A percentile compares a stretch with the other conserved stretches of the same genome.
phyloP scores from a whole-genome alignment of 345 rosid species.

The Murraya paniculata region DNA sequence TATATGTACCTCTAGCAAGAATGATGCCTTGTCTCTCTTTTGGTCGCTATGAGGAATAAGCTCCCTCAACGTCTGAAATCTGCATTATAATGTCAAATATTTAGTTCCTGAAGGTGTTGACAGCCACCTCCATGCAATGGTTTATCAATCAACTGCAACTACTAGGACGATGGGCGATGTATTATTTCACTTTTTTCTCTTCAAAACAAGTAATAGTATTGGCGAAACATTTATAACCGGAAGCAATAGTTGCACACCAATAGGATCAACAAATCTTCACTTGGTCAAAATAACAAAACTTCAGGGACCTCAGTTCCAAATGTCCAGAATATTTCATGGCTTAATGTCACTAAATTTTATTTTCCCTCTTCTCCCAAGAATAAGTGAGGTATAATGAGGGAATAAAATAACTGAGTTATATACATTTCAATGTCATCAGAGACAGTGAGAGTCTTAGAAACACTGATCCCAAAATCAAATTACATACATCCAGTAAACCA shows the following conservation, averaged over 20 bases:
- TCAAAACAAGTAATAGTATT: neutral
- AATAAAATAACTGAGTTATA: neutral
- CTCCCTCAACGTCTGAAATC: conserved; percentile 88
- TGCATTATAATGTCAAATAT: conserved; percentile 26
- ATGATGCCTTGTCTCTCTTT: conserved; percentile 94
- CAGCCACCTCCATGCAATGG: neutral
- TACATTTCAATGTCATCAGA: no score
- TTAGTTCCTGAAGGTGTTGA: conserved; percentile 1
- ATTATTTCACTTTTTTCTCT: neutral
- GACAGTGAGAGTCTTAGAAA: neutral
- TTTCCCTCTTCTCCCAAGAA: neutral
- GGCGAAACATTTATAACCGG: neutral
- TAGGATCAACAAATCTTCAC: neutral
- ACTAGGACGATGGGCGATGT: neutral
- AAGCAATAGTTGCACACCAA: neutral
- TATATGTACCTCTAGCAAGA: conserved; percentile 73
- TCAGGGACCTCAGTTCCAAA: neutral
- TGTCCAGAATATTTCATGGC: neutral
- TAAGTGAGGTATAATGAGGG: neutral
- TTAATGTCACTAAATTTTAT: neutral
- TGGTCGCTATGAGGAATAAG: conserved; percentile 91
- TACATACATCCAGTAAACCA: neutral
- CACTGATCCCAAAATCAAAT: neutral
- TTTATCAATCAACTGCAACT: neutral
- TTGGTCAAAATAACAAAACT: neutral